Percentiles rank a stretch among this genome's conserved stretches.
Evolutionary conservation across 202 grass and related monocot species (phyloP).

Genomic region (Saccharum hybrid): DNA sequence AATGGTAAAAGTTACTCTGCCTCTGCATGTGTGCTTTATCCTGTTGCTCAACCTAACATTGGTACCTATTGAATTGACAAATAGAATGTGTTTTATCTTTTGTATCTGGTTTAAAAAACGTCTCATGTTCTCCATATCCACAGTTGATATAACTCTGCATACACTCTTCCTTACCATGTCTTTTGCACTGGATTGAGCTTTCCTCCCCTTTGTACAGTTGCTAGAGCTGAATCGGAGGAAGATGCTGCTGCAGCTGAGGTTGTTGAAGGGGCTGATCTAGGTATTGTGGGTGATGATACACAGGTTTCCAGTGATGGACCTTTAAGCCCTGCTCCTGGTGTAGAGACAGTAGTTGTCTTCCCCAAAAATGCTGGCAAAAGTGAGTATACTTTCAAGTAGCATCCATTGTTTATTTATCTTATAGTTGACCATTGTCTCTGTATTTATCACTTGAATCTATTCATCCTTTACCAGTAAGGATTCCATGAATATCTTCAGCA

Average conservation of each 20-base stretch:
- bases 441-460: not conserved
- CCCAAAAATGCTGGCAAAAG: constrained; percentile 92
- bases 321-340: constrained; percentile 66
- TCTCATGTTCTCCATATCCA: not conserved
- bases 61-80: not conserved
- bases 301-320: constrained; percentile 59
- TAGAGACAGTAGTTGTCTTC: constrained; percentile 77
- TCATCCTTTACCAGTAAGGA: too few relatives aligned
- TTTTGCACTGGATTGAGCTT: not conserved
- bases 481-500: not conserved
- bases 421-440: not conserved
- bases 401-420: not conserved
- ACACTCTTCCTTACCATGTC: not conserved
- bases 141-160: not conserved
- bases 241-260: constrained; percentile 71
- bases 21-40: not conserved
- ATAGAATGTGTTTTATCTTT: not conserved
- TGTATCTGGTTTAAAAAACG: not conserved
- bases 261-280: constrained; percentile 64
- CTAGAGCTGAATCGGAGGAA: constrained; percentile 66
- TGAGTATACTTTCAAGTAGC: constrained; percentile 34
- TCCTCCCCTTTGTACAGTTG: constrained; percentile 45
- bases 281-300: constrained; percentile 66
- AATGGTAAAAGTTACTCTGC: not conserved
- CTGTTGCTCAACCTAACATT: not conserved